phyloP scores from a whole-genome alignment of 345 rosid genomes.

The Gossypium raimondii region DNA sequence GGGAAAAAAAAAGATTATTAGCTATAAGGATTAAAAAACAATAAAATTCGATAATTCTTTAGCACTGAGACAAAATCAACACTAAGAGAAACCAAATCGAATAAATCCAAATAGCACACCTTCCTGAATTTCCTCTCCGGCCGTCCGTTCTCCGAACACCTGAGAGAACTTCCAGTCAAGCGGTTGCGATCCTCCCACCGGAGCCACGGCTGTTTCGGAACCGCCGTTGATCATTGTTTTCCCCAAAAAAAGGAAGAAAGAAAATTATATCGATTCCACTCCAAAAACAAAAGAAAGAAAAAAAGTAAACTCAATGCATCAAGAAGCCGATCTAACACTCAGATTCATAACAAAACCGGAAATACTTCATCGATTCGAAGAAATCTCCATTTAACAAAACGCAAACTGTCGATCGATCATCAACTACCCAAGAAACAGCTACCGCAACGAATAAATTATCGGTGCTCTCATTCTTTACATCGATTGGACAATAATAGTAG shows the following conservation, averaged over 20 bases:
- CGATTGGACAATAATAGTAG: neutral
- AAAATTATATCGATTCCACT: neutral
- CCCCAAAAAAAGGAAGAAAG: neutral
- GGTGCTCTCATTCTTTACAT: neutral
- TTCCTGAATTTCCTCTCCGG: slow-evolving; percentile 90
- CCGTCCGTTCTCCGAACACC: slow-evolving; percentile 88
- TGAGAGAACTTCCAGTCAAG: slow-evolving; percentile 91
- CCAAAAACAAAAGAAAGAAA: neutral
- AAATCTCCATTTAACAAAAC: slow-evolving; percentile 14
- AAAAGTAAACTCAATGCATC: slow-evolving; percentile 12
- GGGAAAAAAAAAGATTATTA: neutral
- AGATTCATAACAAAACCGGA: slow-evolving; percentile 14
- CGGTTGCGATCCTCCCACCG: slow-evolving; percentile 50
- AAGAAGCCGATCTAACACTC: slow-evolving; percentile 14
- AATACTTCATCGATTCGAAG: slow-evolving; percentile 13
- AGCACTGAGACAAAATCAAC: neutral
- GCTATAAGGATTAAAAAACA: too few species aligned
- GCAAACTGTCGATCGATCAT: slow-evolving; percentile 17
- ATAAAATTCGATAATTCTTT: neutral
- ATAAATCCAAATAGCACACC: slow-evolving; percentile 31
- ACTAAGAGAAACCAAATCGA: slow-evolving; percentile 15
- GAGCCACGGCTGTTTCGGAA: slow-evolving; percentile 42
- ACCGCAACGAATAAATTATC: neutral
- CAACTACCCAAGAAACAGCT: neutral
- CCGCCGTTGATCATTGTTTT: slow-evolving; percentile 39